Evolutionary conservation across 176 grass and related monocot genomes (phyloP).

Genomic region (Carex cristatella): DNA sequence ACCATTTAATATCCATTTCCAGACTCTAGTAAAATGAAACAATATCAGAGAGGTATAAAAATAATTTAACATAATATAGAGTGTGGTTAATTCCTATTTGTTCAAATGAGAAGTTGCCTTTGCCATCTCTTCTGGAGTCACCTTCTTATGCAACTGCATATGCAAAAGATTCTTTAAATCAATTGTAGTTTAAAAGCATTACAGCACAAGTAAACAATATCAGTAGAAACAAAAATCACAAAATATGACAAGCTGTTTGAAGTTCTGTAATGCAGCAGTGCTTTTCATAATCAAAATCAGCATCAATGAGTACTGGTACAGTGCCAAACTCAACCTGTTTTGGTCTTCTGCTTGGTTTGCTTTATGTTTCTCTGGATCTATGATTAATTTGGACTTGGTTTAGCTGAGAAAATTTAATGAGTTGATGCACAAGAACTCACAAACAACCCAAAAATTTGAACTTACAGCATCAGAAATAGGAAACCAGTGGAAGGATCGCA

Average conservation of each 20-base stretch:
- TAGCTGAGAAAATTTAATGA: constrained; percentile 9
- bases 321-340: background rate
- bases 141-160: constrained; percentile 77
- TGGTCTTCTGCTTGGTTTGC: background rate
- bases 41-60: background rate
- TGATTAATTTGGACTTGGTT: background rate
- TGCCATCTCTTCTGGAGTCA: constrained; percentile 58
- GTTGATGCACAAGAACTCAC: background rate
- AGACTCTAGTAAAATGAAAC: background rate
- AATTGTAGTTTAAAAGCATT: background rate
- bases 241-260: background rate
- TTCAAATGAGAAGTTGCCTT: constrained; percentile 33
- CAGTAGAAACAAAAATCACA: background rate
- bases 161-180: constrained; percentile 19
- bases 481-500: constrained; percentile 78
- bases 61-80: constrained; percentile 1
- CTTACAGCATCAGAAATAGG: constrained; percentile 74
- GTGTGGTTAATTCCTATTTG: constrained; percentile 28
- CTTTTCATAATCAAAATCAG: background rate
- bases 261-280: background rate
- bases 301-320: constrained; percentile 6
- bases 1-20: background rate
- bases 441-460: background rate
- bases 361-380: background rate
- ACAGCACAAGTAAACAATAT: background rate